Conservation (phyloP, 768 basidiomycete species). For the Boletus fagicola region DNA sequence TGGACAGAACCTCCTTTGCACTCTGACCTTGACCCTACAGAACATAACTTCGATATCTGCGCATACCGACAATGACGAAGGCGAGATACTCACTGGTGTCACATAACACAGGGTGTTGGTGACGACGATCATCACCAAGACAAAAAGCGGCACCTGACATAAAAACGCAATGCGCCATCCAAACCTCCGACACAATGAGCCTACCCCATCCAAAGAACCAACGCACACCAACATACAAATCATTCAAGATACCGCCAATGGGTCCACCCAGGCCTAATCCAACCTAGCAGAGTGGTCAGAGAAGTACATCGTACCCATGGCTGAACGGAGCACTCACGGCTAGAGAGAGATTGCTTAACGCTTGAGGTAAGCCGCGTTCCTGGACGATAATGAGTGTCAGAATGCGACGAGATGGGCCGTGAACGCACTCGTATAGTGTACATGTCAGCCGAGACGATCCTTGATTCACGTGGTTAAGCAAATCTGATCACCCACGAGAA, state of each 20-base stretch:
- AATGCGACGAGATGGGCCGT: background rate
- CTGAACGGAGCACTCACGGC: conserved; percentile 1
- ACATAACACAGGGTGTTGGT: conserved; percentile 6
- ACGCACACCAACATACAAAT: conserved; percentile 1
- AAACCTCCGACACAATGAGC: conserved; percentile 5
- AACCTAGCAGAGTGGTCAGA: background rate
- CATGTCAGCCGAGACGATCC: conserved; percentile 15
- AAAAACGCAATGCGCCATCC: conserved; percentile 21
- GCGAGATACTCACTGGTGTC: conserved; percentile 6
- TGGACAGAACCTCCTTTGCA: conserved; percentile 6
- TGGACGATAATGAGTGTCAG: background rate
- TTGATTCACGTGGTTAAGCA: background rate
- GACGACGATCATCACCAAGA: conserved; percentile 1
- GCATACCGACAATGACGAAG: background rate
- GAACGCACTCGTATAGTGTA: conserved; percentile 10
- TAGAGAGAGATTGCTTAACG: conserved; percentile 37
- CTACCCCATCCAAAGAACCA: background rate
- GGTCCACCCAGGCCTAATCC: conserved; percentile 16
- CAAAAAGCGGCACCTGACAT: conserved; percentile 9
- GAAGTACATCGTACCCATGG: background rate
- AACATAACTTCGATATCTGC: background rate
- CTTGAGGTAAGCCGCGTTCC: conserved; percentile 34
- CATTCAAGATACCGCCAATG: conserved; percentile 13
- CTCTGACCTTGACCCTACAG: conserved; percentile 8
- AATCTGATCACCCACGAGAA: background rate